Percentiles rank a stretch among this genome's conserved stretches.
Conservation (phyloP, 2,329 filamentous ascomycete genomes). For the Aaosphaeria pasadenensis region DNA sequence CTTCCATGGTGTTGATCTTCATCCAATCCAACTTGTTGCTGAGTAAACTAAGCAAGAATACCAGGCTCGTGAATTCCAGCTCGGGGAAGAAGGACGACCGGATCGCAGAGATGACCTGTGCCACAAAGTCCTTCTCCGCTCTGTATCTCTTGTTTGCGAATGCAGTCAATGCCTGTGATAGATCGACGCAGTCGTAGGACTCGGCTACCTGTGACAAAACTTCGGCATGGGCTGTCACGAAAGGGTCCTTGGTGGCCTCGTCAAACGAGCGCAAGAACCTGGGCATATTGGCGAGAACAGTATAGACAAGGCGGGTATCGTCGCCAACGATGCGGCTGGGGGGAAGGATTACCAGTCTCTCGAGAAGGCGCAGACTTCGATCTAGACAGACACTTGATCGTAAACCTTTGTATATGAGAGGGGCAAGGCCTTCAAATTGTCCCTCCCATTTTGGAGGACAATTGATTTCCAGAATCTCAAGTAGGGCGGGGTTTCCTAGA, state of each 20-base stretch:
- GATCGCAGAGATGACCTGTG: conserved; percentile 70
- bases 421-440: conserved; percentile 79
- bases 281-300: conserved; percentile 87
- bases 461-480: conserved; percentile 70
- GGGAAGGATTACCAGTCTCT: conserved; percentile 75
- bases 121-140: conserved; percentile 71
- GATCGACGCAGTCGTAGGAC: conserved; percentile 62
- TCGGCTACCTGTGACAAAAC: conserved; percentile 72
- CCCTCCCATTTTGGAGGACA: conserved; percentile 88
- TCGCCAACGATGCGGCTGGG: conserved; percentile 79
- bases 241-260: conserved; percentile 51
- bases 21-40: conserved; percentile 89
- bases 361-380: conserved; percentile 71
- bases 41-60: conserved; percentile 85
- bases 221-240: conserved; percentile 59
- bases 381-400: conserved; percentile 82
- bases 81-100: conserved; percentile 76
- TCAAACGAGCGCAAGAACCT: conserved; percentile 80
- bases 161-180: conserved; percentile 67
- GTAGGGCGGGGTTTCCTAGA: conserved; percentile 65
- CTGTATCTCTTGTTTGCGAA: conserved; percentile 68
- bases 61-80: conserved; percentile 79
- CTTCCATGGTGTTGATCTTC: conserved; percentile 87
- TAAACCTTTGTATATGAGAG: conserved; percentile 85
- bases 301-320: conserved; percentile 77